A percentile compares a stretch with the other conserved stretches of the same genome.
These are phyloP conservation scores for Hymenoscyphus scutula DNA, from an alignment of 2,329 filamentous ascomycete genomes.

Conservation along the genomic window DNA sequence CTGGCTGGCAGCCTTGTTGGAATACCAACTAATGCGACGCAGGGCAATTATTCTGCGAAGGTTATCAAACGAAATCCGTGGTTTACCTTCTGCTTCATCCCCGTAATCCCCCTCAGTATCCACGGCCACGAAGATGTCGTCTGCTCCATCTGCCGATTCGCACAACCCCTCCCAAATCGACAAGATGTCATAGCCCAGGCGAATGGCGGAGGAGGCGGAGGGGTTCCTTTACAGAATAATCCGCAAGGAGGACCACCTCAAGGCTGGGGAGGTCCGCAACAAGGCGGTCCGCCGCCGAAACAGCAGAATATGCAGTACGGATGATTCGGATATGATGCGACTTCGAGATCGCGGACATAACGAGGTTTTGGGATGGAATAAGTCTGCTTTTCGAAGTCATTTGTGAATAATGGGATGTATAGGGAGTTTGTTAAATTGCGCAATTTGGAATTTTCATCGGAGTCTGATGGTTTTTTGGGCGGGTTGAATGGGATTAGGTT, in stretches of 20 bases:
- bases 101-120: conserved; percentile 68
- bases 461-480: neutral
- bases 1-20: neutral
- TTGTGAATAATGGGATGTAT: neutral
- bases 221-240: conserved; percentile 30
- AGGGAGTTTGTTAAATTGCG: conserved; percentile 2
- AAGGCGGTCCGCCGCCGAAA: conserved; percentile 24
- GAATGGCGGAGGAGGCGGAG: conserved; percentile 27
- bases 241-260: conserved; percentile 22
- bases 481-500: neutral
- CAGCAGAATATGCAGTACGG: conserved; percentile 35
- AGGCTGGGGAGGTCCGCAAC: conserved; percentile 27
- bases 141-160: conserved; percentile 75
- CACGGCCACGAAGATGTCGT: conserved; percentile 66
- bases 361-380: neutral
- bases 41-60: conserved; percentile 58
- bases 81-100: conserved; percentile 80
- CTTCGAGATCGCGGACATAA: neutral
- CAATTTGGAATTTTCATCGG: conserved; percentile 4
- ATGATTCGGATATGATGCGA: conserved; percentile 10
- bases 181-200: conserved; percentile 33
- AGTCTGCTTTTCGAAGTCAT: neutral
- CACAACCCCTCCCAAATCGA: conserved; percentile 57
- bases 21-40: conserved; percentile 6
- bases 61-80: conserved; percentile 65